Evolutionary conservation across 495 filamentous ascomycete species (phyloP), one percentile per base, ranked within the genome.

Genomic region (Cercophora scortea): DNA sequence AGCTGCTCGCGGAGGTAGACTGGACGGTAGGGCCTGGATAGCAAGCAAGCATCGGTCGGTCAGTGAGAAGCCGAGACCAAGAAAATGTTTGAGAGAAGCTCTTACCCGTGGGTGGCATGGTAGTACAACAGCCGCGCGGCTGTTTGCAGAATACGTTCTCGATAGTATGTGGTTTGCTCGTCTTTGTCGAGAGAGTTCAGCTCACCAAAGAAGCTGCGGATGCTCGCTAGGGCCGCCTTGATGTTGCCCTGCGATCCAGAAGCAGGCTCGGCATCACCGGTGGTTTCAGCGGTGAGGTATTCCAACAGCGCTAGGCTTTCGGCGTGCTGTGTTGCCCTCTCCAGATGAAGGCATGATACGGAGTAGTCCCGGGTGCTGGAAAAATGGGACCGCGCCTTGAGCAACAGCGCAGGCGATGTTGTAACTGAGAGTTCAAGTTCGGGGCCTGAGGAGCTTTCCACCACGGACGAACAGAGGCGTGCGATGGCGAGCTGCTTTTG

Each of bases 91-190:
- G 10, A 15, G 16, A 42, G 41, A 43, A 15, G 10, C 25, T 54
- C 69, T 55, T 55, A 72, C 72, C 76, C 75, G 46, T 76, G 76
- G 1, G 63, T 73, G 19, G 83, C 70, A 62, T 93, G 83, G 60
- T 84, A 74, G 60, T 82, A 78, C 32, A 95, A 65, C 3, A 98
- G 70, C n/a, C 72, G 75, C 18, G 85, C 77, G 42, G 81, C 78
- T 42, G 75, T 72, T 67, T 91, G 88, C 54, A 88, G 79, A 5
- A 86, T 68, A 12, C 77, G 66, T 63, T 90, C 83, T 38, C 78
- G 72, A 58, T 32, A 45, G 17, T 7, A 75, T 58, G 44, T 68
- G 62, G 53, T 38, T 2, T 4, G 83, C 67, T 45, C 77, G 78
- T 36, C 42, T 0, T 58, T 43, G 41, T 84, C 67, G 4, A 67